These are phyloP conservation scores for Pythium aristosporum DNA, from an alignment of 352 stramenopile genomes.

Conservation along the genomic window DNA sequence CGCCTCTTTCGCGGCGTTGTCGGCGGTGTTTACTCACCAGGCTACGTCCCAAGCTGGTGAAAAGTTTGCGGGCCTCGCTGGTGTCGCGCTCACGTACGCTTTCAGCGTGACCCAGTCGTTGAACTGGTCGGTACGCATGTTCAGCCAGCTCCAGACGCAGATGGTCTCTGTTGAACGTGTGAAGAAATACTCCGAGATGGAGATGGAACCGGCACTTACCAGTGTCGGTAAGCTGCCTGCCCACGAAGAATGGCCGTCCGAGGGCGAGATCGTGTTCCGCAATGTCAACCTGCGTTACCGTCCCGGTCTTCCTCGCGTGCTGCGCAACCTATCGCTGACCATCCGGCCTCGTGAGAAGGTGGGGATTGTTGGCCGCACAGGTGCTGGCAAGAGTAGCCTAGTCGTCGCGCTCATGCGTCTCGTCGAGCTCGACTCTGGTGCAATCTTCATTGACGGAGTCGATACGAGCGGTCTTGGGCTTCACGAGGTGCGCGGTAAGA, in stretches of 20 bases:
- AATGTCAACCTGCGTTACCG: constrained; percentile 41
- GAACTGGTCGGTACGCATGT: constrained; percentile 73
- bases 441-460: constrained; percentile 82
- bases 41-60: constrained; percentile 84
- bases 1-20: constrained; percentile 48
- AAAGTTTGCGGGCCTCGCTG: constrained; percentile 58
- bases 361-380: constrained; percentile 29
- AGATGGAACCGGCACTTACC: constrained; percentile 46
- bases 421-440: constrained; percentile 34
- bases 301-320: constrained; percentile 35
- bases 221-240: constrained; percentile 22
- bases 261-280: constrained; percentile 33
- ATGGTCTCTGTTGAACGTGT: constrained; percentile 82
- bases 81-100: constrained; percentile 77
- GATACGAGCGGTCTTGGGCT: constrained; percentile 49
- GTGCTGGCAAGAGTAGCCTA: constrained; percentile 41
- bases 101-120: constrained; percentile 78
- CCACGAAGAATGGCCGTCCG: constrained; percentile 26
- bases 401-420: constrained; percentile 43
- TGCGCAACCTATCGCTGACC: constrained; percentile 33
- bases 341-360: constrained; percentile 33
- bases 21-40: constrained; percentile 53
- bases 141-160: constrained; percentile 75
- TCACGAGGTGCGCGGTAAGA: constrained; percentile 26
- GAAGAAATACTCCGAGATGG: constrained; percentile 64